Base-by-base conservation (phyloP, 2,329 filamentous ascomycete genomes). In the Phialophora expanda region DNA sequence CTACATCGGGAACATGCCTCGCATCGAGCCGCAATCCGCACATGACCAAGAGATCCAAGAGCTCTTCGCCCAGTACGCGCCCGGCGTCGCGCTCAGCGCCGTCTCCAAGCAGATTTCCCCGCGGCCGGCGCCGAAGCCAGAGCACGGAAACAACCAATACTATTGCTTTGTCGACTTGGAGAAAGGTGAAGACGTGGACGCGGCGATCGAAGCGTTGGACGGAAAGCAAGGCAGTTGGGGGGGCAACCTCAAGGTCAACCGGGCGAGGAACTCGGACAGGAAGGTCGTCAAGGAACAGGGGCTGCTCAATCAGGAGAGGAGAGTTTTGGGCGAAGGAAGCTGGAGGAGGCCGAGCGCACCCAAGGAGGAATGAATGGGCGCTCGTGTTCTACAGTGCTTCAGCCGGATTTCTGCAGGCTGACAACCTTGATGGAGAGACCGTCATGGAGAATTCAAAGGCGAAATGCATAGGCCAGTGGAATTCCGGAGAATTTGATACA, bases 161-260 rank as follows among this genome's bases (percentile, higher is more conserved):
- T 89, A 87, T 75, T 86, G 86, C 71, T 90, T 89, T 66, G 85
- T 90, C n/a, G 87, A 90, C 71, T 83, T 90, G 63, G 79, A 78
- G 56, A 85, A 81, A 5, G 74, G 77, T 0, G 82, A 86, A 60
- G 84, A 89, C 67, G 86, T 85, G 0, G 75, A 81, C 38, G 76
- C 76, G 9, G 87, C 86, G 24, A 79, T 85, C 65, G 72, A 79
- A 7, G 76, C 76, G 1, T 66, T 86, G 51, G 76, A 78, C 51
- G 78, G 79, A 3, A 71, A 74, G 56, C 73, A 76, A 56, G 77
- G 78, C 2, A 76, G 78, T 4, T 81, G 79, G 79, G 78, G 78
- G 24, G 67, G 70, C 2, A 56, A 58, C n/a, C 67, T 81, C 48
- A 75, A 76, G 7, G 78, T 82, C 54, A 76, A 77, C 66, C 75